Evolutionary conservation across 495 filamentous ascomycete species (phyloP).

Genomic region (Penicillium flavigenum): DNA sequence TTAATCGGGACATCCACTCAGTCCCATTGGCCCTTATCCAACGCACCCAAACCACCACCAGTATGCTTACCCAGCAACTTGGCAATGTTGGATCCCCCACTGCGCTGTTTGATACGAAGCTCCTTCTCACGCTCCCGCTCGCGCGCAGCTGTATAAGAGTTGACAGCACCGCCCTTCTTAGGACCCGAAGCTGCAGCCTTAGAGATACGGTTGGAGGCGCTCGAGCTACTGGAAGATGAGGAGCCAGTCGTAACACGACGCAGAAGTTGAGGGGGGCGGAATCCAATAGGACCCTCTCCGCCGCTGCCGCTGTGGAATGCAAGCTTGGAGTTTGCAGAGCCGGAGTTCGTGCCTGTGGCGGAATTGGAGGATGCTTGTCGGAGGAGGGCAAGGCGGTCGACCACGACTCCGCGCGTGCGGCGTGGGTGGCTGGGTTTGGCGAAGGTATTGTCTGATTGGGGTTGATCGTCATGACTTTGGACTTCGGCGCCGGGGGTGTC

Average conservation of each 20-base stretch:
- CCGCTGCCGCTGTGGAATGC: constrained; percentile 58
- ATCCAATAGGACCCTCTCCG: constrained; percentile 45
- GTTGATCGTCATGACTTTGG: constrained; percentile 34
- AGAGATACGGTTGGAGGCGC: constrained; percentile 36
- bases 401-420: constrained; percentile 55
- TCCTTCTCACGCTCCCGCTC: constrained; percentile 65
- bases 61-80: constrained; percentile 42
- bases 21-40: constrained; percentile 44
- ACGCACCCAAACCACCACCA: constrained; percentile 31
- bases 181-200: constrained; percentile 51
- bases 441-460: constrained; percentile 33
- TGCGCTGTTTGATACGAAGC: constrained; percentile 51
- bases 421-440: constrained; percentile 45
- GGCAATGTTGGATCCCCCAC: constrained; percentile 35
- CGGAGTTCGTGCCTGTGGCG: constrained; percentile 45
- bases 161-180: constrained; percentile 71
- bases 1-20: constrained; percentile 12
- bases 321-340: constrained; percentile 45
- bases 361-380: constrained; percentile 60
- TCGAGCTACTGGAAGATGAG: constrained; percentile 39
- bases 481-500: constrained; percentile 38
- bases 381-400: constrained; percentile 81
- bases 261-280: constrained; percentile 76
- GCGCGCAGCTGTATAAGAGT: constrained; percentile 77
- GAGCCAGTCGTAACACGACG: constrained; percentile 70